phyloP scores from a whole-genome alignment of 2,329 filamentous ascomycete species.

The Raffaelea deltoideospora region DNA sequence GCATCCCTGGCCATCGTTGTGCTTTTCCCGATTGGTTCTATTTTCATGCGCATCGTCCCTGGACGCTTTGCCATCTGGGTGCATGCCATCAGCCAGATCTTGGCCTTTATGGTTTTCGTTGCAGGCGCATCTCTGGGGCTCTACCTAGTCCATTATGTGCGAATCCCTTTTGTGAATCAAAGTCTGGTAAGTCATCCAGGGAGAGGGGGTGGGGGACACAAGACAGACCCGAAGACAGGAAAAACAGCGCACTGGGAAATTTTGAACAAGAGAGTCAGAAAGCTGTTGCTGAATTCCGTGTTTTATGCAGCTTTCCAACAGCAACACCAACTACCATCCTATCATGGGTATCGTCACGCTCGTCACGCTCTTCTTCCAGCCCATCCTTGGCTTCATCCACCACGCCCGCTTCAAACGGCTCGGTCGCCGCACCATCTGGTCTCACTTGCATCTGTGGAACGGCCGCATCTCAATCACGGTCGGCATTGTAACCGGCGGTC shows the following conservation, averaged over 20 bases:
- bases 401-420: slow-evolving; percentile 23
- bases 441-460: slow-evolving; percentile 26
- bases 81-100: slow-evolving; percentile 23
- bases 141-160: slow-evolving; percentile 20
- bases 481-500: slow-evolving; percentile 29
- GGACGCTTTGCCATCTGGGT: slow-evolving; percentile 20
- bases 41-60: slow-evolving; percentile 23
- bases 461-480: slow-evolving; percentile 23
- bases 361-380: slow-evolving; percentile 23
- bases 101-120: slow-evolving; percentile 21
- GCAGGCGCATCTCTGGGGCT: slow-evolving; percentile 26
- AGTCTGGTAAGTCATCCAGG: slow-evolving; percentile 19
- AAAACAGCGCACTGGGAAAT: too few species aligned
- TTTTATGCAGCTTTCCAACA: slow-evolving; percentile 15
- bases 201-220: too few species aligned
- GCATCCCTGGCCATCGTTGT: slow-evolving; percentile 24
- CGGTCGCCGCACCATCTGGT: slow-evolving; percentile 23
- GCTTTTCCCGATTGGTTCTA: slow-evolving; percentile 28
- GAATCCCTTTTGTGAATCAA: slow-evolving; percentile 14
- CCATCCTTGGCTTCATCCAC: slow-evolving; percentile 25
- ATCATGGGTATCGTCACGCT: slow-evolving; percentile 30
- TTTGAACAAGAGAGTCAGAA: background rate
- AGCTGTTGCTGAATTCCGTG: background rate
- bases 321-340: slow-evolving; percentile 23
- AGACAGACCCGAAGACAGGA: too few species aligned